Evolutionary conservation across 163 green algal species (phyloP), one percentile per base, ranked within the genome.

Genomic region (Scenedesmus sp.): DNA sequence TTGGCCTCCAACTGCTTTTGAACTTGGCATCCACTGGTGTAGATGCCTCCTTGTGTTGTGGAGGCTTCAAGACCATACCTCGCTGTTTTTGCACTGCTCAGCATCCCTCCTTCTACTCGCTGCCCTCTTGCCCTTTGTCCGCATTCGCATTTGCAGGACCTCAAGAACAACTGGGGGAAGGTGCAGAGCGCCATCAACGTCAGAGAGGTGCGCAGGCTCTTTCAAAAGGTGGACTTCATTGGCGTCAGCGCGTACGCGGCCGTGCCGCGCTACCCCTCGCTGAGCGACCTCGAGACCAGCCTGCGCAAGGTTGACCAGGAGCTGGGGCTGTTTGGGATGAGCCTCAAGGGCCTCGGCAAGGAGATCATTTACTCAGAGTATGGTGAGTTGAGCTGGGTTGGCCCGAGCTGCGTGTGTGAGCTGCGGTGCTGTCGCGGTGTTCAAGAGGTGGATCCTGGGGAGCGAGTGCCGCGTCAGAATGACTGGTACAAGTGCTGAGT

Each of bases 291-390:
- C 33, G 88, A 92, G 51, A 88, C 35, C 46, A 73, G 33, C 40
- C 40, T 92, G 33, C 40, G 43, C 30, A 73, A 78, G 40, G 88
- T 89, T 26, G 88, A 92, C 46, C 61, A 83, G 49, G 88, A 92
- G 88, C 49, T 92, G 65, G 40, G 65, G 26, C 44, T 92, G 68
- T 92, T 89, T 81, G 88, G 88, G 5, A 83, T 92, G 65, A 72
- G 46, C 88, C 65, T 92, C 9, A 81, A 72, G 43, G 81, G 88
- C 24, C 82, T 92, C 0, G 40, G 51, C 65, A 92, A 92, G 88
- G 88, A 92, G 81, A 46, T 92, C 46, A 83, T 92, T 26, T 89
- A 81, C 68, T 92, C 88, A 33, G 87, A 91, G 49, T 91, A 91
- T n/a, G 87, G 85, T 90, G 85, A 90, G 85, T 49, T 16, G 37